These are phyloP conservation scores for Epichloe amarillans DNA, from an alignment of 2,329 filamentous ascomycete genomes.

Conservation along the genomic window DNA sequence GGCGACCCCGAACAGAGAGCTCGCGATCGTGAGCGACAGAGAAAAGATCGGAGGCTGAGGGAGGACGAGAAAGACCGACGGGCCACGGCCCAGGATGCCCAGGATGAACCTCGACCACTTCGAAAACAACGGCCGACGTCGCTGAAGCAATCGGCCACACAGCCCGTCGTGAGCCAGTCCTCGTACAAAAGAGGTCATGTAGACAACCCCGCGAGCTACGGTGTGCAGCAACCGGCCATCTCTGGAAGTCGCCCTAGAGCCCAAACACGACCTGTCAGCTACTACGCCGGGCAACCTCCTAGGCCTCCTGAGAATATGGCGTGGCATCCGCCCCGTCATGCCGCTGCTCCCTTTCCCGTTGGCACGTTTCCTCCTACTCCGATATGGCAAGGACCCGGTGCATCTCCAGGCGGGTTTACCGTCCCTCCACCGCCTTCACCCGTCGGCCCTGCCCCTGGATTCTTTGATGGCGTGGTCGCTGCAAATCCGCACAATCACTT, in stretches of 20 bases:
- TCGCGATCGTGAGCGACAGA: slow-evolving; percentile 16
- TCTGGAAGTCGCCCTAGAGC: slow-evolving; percentile 20
- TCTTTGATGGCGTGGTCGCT: slow-evolving; percentile 14
- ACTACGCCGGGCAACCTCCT: slow-evolving; percentile 20
- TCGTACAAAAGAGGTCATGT: slow-evolving; percentile 18
- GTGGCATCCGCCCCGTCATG: slow-evolving; percentile 15
- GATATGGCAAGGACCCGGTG: slow-evolving; percentile 11
- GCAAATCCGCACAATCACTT: slow-evolving; percentile 16
- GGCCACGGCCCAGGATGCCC: slow-evolving; percentile 6
- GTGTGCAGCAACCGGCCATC: slow-evolving; percentile 20
- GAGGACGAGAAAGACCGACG: slow-evolving; percentile 11
- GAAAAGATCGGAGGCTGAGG: slow-evolving; percentile 14
- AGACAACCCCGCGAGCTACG: slow-evolving; percentile 24
- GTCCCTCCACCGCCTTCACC: slow-evolving; percentile 16
- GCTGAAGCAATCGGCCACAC: slow-evolving; percentile 19
- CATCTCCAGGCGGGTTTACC: slow-evolving; percentile 14
- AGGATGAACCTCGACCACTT: slow-evolving; percentile 13
- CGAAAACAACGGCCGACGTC: slow-evolving; percentile 18
- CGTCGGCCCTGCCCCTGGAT: slow-evolving; percentile 15
- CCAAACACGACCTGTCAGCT: slow-evolving; percentile 22
- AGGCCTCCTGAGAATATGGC: slow-evolving; percentile 13
- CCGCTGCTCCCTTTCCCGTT: slow-evolving; percentile 11
- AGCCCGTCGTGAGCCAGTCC: slow-evolving; percentile 19
- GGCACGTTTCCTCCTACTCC: slow-evolving; percentile 21
- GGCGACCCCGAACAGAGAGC: slow-evolving; percentile 12